These are phyloP conservation scores for Candida patagonica DNA, from an alignment of 805 yeast species.

Conservation along the genomic window DNA sequence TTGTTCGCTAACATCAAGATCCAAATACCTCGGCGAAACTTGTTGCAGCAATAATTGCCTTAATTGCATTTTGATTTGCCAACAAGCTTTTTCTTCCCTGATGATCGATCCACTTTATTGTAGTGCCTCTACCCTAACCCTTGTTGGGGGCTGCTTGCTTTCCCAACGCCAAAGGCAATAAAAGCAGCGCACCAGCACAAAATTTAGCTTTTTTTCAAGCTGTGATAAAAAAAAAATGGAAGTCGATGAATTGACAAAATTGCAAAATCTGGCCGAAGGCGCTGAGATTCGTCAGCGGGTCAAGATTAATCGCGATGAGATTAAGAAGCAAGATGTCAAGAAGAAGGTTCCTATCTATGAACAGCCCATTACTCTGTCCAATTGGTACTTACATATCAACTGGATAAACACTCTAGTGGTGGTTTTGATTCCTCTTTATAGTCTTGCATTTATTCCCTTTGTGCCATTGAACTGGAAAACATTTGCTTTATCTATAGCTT, in stretches of 20 bases:
- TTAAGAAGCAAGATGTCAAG: constrained; percentile 5
- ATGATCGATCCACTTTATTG: too few relatives aligned
- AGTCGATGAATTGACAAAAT: constrained; percentile 20
- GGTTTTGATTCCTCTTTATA: constrained; percentile 45
- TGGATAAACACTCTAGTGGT: constrained; percentile 61
- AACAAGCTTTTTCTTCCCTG: not conserved
- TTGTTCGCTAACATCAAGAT: too few relatives aligned
- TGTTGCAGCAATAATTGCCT: too few relatives aligned
- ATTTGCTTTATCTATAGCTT: constrained; percentile 40
- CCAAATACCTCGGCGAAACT: too few relatives aligned
- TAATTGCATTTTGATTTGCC: too few relatives aligned
- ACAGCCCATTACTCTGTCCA: constrained; percentile 62
- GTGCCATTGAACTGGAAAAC: constrained; percentile 44
- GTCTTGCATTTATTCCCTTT: constrained; percentile 33
- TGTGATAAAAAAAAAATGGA: constrained; percentile 9
- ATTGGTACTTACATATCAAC: constrained; percentile 65
- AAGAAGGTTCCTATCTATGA: constrained; percentile 47
- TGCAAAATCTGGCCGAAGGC: constrained; percentile 29
- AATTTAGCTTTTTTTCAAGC: not conserved
- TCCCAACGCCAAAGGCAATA: constrained; percentile 1
- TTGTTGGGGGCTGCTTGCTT: constrained; percentile 1
- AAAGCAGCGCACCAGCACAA: not conserved
- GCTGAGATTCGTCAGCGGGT: constrained; percentile 18
- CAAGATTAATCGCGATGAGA: constrained; percentile 23
- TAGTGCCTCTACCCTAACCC: constrained; percentile 3